Evolutionary conservation across 1,284 basidiomycete species (phyloP), one percentile per base, ranked within the genome.

Genomic region (Fomitopsis palustris): DNA sequence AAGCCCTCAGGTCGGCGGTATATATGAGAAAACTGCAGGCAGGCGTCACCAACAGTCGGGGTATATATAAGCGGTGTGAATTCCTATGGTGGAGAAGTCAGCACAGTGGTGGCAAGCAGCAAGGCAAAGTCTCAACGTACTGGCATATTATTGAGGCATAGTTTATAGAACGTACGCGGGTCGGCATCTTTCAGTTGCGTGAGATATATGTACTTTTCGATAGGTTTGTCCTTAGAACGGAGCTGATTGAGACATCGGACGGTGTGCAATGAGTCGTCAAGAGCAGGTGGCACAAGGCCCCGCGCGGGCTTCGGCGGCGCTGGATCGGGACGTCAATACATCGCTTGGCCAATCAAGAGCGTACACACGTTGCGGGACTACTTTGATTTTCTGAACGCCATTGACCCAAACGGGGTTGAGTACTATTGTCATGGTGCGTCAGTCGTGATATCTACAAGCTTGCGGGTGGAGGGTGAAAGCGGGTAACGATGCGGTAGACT

Each of bases 1-100:
- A 90, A 72, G 41, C 89, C 88, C 71, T 95, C 93, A 0, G 93
- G 88, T 42, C 86, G 83, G 61, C 90, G 81, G 75, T 89, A 96
- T 67, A 90, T 94, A 64, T 89, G 84, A 12, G 88, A 90, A 76
- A 86, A 93, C 69, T 93, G 88, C 64, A 93, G 75, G 74, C 93
- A 96, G 1, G 93, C 94, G 69, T 95, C 92, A 42, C 95, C 96
- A 47, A 98, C 94, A 42, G 86, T 88, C 0, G 95, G 95, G 0
- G 96, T 97, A 75, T 97, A 97, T 62, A 96, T 93, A 63, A 96
- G 78, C 45, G 94, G 89, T 23, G 92, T 90, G 63, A 92, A 80
- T 73, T 92, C 88, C 74, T 79, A 61, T 19, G 27, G 8, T n/a
- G 4, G 1, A 41, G 42, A 23, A 33, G 29, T 39, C 7, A 16